Percentiles rank a stretch among this genome's conserved stretches.
Conservation (phyloP, 2,329 filamentous ascomycete genomes). For the Pleurostoma richardsiae region DNA sequence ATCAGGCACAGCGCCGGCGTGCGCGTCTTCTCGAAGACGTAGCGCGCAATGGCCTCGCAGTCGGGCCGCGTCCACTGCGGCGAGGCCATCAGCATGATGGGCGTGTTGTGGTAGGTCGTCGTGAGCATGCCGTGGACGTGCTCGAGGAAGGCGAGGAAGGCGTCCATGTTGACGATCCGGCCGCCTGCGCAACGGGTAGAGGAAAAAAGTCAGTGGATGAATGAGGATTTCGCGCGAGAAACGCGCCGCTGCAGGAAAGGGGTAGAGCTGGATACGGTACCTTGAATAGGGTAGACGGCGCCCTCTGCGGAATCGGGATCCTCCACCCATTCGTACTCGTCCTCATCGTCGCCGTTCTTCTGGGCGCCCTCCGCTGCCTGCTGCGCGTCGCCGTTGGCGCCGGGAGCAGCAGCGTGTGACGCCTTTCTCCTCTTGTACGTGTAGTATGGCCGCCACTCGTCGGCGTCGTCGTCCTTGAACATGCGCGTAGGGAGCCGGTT, state of each 20-base stretch:
- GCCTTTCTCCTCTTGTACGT: constrained; percentile 61
- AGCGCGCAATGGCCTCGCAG: constrained; percentile 82
- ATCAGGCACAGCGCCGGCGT: constrained; percentile 88
- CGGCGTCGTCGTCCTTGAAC: constrained; percentile 81
- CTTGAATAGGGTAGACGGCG: constrained; percentile 78
- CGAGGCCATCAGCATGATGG: constrained; percentile 84
- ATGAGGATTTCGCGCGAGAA: no score
- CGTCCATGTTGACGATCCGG: constrained; percentile 82
- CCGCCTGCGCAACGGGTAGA: constrained; percentile 46
- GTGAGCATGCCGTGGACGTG: constrained; percentile 88
- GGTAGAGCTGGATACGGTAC: constrained; percentile 25
- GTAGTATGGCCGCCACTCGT: constrained; percentile 70
- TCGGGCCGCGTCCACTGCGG: constrained; percentile 88
- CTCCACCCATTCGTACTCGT: constrained; percentile 73
- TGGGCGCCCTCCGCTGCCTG: constrained; percentile 15
- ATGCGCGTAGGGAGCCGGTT: constrained; percentile 87
- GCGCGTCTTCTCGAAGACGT: constrained; percentile 96
- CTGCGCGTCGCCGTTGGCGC: constrained; percentile 16
- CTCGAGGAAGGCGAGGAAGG: constrained; percentile 88
- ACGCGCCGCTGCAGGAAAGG: background rate
- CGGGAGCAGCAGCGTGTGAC: background rate
- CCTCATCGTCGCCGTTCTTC: constrained; percentile 43
- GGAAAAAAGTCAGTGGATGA: background rate
- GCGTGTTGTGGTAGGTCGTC: constrained; percentile 92
- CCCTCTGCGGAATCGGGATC: constrained; percentile 83